phyloP scores from a whole-genome alignment of 2,329 filamentous ascomycete genomes.

The Diaporthe amygdali region DNA sequence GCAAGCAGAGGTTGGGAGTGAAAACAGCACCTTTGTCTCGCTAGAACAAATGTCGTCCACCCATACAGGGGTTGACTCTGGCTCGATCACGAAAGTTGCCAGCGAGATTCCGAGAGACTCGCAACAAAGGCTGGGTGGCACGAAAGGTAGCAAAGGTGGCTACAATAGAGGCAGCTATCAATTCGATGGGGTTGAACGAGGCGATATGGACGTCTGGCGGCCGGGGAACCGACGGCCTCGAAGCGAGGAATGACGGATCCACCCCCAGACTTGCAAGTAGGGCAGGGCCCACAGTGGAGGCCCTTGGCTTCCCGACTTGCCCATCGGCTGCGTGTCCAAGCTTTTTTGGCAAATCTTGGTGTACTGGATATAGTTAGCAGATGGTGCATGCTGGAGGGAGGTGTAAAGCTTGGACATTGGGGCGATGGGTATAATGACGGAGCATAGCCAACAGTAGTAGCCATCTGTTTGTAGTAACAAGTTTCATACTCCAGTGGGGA shows the following conservation, averaged over 20 bases:
- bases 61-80: neutral
- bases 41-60: neutral
- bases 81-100: neutral
- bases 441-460: neutral
- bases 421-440: neutral
- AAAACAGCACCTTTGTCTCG: neutral
- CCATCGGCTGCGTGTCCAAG: neutral
- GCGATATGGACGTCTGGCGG: neutral
- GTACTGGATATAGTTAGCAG: neutral
- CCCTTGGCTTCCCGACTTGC: neutral
- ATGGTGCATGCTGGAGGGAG: neutral
- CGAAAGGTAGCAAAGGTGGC: neutral
- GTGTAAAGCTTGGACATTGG: too few relatives aligned
- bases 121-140: neutral
- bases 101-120: neutral
- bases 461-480: too few relatives aligned
- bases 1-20: neutral
- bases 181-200: neutral
- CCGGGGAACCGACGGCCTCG: neutral
- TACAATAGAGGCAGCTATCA: neutral
- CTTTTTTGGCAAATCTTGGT: neutral
- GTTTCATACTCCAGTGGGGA: neutral
- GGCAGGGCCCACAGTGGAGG: conserved; percentile 2
- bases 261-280: neutral
- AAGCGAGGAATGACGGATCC: neutral